Conservation (phyloP, 352 stramenopile species). For the Phytophthora podocarpi region DNA sequence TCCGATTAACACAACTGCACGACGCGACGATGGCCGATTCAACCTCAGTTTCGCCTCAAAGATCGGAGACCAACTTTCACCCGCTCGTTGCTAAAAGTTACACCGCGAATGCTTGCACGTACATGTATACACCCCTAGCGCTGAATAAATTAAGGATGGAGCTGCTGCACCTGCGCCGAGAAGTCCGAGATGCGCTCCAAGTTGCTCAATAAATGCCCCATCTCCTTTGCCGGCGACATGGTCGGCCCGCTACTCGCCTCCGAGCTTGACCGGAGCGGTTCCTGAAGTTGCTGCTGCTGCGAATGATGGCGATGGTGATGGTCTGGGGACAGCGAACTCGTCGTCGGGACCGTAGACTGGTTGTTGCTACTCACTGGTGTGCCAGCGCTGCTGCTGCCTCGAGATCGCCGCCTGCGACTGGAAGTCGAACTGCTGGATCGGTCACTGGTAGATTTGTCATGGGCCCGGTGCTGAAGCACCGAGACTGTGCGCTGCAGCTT, state of each 20-base stretch:
- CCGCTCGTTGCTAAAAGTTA: neutral
- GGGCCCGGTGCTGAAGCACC: slow-evolving; percentile 36
- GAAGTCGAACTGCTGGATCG: slow-evolving; percentile 19
- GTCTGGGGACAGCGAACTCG: slow-evolving; percentile 27
- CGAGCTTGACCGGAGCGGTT: slow-evolving; percentile 18
- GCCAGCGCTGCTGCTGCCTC: slow-evolving; percentile 23
- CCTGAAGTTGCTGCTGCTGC: slow-evolving; percentile 11
- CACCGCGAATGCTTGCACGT: too few species aligned
- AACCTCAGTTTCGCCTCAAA: slow-evolving; percentile 6
- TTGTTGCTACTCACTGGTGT: slow-evolving; percentile 38
- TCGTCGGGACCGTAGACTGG: slow-evolving; percentile 36
- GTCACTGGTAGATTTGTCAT: slow-evolving; percentile 21
- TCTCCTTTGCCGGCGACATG: slow-evolving; percentile 51
- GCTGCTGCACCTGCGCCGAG: slow-evolving; percentile 41
- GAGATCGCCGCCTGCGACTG: slow-evolving; percentile 25
- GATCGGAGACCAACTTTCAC: neutral
- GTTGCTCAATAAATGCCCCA: slow-evolving; percentile 70
- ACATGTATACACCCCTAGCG: neutral
- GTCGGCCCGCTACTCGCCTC: slow-evolving; percentile 10
- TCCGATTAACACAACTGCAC: slow-evolving; percentile 16
- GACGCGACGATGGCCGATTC: neutral
- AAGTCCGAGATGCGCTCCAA: slow-evolving; percentile 76
- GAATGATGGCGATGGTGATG: slow-evolving; percentile 17
- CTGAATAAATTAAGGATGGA: slow-evolving; percentile 35
- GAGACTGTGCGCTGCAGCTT: slow-evolving; percentile 60